Percentiles rank a stretch among this genome's conserved stretches.
Evolutionary conservation across 2,329 filamentous ascomycete genomes (phyloP).

Genomic region (Colletotrichum sp.): DNA sequence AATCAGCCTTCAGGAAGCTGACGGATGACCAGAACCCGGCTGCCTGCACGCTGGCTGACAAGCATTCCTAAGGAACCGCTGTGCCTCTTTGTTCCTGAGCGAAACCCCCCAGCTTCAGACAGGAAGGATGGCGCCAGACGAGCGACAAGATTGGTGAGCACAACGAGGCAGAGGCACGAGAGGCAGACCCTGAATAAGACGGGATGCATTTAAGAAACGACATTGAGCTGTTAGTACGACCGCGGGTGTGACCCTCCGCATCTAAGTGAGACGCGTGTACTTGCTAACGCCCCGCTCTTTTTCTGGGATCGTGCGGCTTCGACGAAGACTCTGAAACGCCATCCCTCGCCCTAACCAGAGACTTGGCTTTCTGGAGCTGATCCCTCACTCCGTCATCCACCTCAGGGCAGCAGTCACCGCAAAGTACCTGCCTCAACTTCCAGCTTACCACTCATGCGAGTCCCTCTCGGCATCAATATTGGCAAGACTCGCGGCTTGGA

Average conservation of each 20-base stretch:
- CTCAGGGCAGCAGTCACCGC: neutral
- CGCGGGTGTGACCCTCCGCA: neutral
- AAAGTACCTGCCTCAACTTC: neutral
- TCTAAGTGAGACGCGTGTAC: slow-evolving; percentile 21
- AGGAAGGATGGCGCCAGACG: neutral
- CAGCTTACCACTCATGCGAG: neutral
- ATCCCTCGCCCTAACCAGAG: neutral
- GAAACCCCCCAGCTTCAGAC: neutral
- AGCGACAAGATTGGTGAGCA: neutral
- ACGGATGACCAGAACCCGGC: slow-evolving; percentile 4
- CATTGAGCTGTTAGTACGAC: slow-evolving; percentile 1
- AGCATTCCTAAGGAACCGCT: neutral
- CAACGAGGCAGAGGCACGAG: neutral
- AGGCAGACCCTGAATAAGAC: slow-evolving; percentile 3
- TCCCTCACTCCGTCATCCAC: neutral
- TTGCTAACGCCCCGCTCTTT: slow-evolving; percentile 6
- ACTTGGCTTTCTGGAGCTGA: slow-evolving; percentile 18
- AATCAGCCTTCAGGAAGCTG: neutral
- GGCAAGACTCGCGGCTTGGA: neutral
- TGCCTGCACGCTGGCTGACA: neutral
- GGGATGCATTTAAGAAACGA: neutral
- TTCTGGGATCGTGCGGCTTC: slow-evolving; percentile 13
- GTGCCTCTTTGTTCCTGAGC: neutral
- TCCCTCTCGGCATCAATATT: neutral
- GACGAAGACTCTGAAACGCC: slow-evolving; percentile 21